Base-by-base conservation (phyloP, 208 protist genomes). In the Trypanosoma grayi region DNA sequence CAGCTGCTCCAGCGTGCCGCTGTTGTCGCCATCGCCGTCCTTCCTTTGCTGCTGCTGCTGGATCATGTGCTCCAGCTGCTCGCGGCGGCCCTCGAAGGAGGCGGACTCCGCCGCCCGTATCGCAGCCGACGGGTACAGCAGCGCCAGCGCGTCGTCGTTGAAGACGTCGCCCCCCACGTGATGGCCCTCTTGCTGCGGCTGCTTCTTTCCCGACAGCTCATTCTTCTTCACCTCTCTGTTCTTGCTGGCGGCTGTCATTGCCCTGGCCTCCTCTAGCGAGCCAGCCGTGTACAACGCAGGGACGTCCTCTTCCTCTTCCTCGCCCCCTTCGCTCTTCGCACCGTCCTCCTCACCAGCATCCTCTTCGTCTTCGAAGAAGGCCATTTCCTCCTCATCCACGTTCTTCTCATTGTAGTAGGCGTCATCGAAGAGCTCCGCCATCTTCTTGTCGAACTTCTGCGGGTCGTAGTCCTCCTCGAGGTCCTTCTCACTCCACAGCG, bases 401-500 rank as follows among this genome's bases (percentile, higher is more conserved):
- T 92, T 92, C 18, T 76, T 72, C 47, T 88, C 83, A 45, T 89
- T 70, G 70, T 96, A 91, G 75, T 93, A 96, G 31, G 90, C 81
- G 27, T 93, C 80, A 63, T 90, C 61, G 68, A 96, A 94, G 28
- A 96, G 60, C 60, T 76, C 54, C 34, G 77, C 73, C 91, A 96
- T 96, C 71, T 92, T 93, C 41, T 72, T 76, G 39, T 94, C 85
- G 50, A 93, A 96, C 60, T 93, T 85, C 4, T 77, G 76, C 6
- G 91, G 80, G 56, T 96, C 85, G 61, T 87, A 96, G 16, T 87
- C 83, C 31, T 83, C 82, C 2, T 93, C 80, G 11, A 96, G 73
- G 60, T 85, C 84, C 52, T 93, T 78, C 60, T 95, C 85, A 20
- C 67, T 82, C 84, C 85, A 95, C 24, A 92, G 64, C 18, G 66